Evolutionary conservation across 768 basidiomycete genomes (phyloP).

Genomic region (Ramaria sp.): DNA sequence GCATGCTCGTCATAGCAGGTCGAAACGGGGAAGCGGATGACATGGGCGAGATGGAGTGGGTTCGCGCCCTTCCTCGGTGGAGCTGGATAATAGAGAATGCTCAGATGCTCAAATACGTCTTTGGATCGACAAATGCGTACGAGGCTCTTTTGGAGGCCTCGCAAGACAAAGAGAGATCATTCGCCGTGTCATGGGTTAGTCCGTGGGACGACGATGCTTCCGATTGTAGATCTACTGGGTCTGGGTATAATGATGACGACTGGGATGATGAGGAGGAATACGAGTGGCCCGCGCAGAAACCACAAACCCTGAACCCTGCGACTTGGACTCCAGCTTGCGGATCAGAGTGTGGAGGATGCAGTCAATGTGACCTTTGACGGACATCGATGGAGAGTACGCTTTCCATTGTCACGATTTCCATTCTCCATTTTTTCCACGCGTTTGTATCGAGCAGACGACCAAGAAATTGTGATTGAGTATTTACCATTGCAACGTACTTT

Average conservation of each 20-base stretch:
- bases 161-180: not conserved
- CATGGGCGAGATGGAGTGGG: constrained; percentile 6
- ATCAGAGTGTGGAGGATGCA: not conserved
- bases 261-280: not conserved
- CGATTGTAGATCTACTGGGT: not conserved
- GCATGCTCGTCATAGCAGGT: not conserved
- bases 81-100: not conserved
- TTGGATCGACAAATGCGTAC: constrained; percentile 1
- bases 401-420: not conserved
- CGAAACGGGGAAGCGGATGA: not conserved
- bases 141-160: not conserved
- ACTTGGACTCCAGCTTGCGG: constrained; percentile 1
- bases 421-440: not conserved
- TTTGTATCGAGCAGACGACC: not conserved
- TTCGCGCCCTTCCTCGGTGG: not conserved
- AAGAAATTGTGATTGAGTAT: too few relatives aligned
- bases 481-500: too few relatives aligned
- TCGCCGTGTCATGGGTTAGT: not conserved
- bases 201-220: constrained; percentile 3
- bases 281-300: not conserved
- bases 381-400: not conserved
- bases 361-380: not conserved
- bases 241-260: not conserved
- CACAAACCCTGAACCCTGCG: not conserved
- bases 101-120: constrained; percentile 1